These are phyloP conservation scores for Globisporangium spinosum DNA, from an alignment of 352 stramenopile species.

Conservation along the genomic window DNA sequence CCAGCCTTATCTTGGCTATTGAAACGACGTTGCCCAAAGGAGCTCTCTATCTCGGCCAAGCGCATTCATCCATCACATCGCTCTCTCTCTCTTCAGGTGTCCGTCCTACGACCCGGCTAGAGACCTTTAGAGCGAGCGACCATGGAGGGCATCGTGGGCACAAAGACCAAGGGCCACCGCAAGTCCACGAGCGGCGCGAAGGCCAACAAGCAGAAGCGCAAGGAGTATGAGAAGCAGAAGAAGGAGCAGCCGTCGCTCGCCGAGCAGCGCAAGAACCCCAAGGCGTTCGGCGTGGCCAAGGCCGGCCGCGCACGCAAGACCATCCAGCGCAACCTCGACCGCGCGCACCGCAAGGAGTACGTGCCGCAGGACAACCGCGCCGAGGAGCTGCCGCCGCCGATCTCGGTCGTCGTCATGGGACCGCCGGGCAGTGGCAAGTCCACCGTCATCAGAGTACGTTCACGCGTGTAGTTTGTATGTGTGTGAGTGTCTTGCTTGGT, in stretches of 20 bases:
- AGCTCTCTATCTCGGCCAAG: background rate
- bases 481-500: background rate
- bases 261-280: slow-evolving; percentile 94
- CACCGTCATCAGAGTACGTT: slow-evolving; percentile 92
- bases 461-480: background rate
- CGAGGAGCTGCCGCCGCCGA: slow-evolving; percentile 89
- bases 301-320: slow-evolving; percentile 92
- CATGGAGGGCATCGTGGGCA: slow-evolving; percentile 30
- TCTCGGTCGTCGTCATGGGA: slow-evolving; percentile 97
- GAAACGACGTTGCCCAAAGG: slow-evolving; percentile 11
- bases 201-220: slow-evolving; percentile 94
- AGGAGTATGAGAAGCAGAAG: slow-evolving; percentile 84
- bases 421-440: slow-evolving; percentile 96
- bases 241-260: slow-evolving; percentile 75
- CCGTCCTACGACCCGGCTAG: no score
- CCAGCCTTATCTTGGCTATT: background rate
- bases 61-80: background rate
- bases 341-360: slow-evolving; percentile 97
- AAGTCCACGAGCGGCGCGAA: slow-evolving; percentile 89
- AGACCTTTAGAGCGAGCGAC: background rate
- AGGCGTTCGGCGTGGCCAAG: slow-evolving; percentile 97
- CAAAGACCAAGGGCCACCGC: slow-evolving; percentile 64
- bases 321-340: slow-evolving; percentile 98
- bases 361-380: slow-evolving; percentile 85
- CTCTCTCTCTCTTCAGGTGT: background rate